phyloP scores from a whole-genome alignment of 108 stramenopile genomes.

The Fistulifera pelliculosa region DNA sequence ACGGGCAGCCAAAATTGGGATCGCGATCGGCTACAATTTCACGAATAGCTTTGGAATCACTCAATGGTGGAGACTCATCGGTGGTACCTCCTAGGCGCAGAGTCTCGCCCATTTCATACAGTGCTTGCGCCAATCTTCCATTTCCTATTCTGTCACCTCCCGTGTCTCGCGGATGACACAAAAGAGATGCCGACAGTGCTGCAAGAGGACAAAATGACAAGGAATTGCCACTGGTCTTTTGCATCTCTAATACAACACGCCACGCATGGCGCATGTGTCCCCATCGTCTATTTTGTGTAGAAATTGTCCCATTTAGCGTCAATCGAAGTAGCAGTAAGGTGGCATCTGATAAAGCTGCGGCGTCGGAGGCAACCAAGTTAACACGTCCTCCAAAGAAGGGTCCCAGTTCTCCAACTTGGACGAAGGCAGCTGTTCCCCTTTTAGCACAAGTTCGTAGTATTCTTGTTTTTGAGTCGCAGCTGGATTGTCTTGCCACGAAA shows the following conservation, averaged over 20 bases:
- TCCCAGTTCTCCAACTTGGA: conserved; percentile 14
- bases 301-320: conserved; percentile 59
- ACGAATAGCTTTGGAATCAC: conserved; percentile 6
- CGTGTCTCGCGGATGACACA: conserved; percentile 14
- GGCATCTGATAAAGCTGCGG: conserved; percentile 58
- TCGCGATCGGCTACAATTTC: conserved; percentile 24
- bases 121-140: conserved; percentile 25
- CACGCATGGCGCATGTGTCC: conserved; percentile 54
- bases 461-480: background rate
- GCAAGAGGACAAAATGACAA: conserved; percentile 56
- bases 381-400: conserved; percentile 51
- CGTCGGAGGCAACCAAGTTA: conserved; percentile 79
- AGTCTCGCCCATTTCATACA: conserved; percentile 53
- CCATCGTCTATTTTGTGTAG: conserved; percentile 55
- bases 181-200: conserved; percentile 41
- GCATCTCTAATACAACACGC: conserved; percentile 28
- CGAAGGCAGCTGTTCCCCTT: conserved; percentile 16
- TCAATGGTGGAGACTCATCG: conserved; percentile 1
- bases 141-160: conserved; percentile 14
- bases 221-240: conserved; percentile 11
- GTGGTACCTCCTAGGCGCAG: conserved; percentile 41
- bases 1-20: conserved; percentile 37
- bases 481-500: background rate
- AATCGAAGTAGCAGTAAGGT: conserved; percentile 64
- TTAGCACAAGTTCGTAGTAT: background rate